Conservation (phyloP, 257 asterid genomes). For the Perilla frutescens region DNA sequence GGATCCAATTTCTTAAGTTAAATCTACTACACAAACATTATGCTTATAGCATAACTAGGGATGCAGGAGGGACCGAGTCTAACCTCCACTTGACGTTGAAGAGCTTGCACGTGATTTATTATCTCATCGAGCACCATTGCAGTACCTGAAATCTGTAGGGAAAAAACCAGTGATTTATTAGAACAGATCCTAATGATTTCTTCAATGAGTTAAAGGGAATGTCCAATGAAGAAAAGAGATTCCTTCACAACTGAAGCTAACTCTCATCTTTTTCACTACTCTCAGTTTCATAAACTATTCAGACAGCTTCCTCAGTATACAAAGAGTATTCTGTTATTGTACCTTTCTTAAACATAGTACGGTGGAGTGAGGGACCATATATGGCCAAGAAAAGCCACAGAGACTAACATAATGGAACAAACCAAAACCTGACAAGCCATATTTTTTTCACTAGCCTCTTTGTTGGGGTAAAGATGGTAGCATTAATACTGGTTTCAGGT, state of each 20-base stretch:
- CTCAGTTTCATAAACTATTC: constrained; percentile 21
- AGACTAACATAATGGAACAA: constrained; percentile 35
- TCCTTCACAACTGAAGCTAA: not conserved
- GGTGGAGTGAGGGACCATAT: constrained; percentile 34
- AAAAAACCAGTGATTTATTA: constrained; percentile 6
- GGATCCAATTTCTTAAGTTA: constrained; percentile 4
- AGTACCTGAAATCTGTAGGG: constrained; percentile 87
- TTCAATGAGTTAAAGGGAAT: not conserved
- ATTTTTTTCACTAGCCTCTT: constrained; percentile 33
- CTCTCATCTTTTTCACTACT: constrained; percentile 6
- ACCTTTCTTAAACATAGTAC: constrained; percentile 32
- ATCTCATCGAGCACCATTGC: constrained; percentile 97
- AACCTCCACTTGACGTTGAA: constrained; percentile 98
- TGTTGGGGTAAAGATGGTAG: constrained; percentile 24
- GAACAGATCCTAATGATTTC: constrained; percentile 10
- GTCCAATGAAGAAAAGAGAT: too few species aligned
- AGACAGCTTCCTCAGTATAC: constrained; percentile 13
- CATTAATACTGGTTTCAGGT: constrained; percentile 38
- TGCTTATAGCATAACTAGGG: too few species aligned
- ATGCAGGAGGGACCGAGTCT: constrained; percentile 30
- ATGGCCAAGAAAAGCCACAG: constrained; percentile 27
- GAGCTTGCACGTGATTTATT: constrained; percentile 88
- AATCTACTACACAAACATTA: constrained; percentile 1
- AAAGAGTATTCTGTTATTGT: constrained; percentile 28
- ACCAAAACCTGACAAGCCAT: constrained; percentile 31